Evolutionary conservation across 495 filamentous ascomycete genomes (phyloP).

Genomic region (Neurospora pannonica): DNA sequence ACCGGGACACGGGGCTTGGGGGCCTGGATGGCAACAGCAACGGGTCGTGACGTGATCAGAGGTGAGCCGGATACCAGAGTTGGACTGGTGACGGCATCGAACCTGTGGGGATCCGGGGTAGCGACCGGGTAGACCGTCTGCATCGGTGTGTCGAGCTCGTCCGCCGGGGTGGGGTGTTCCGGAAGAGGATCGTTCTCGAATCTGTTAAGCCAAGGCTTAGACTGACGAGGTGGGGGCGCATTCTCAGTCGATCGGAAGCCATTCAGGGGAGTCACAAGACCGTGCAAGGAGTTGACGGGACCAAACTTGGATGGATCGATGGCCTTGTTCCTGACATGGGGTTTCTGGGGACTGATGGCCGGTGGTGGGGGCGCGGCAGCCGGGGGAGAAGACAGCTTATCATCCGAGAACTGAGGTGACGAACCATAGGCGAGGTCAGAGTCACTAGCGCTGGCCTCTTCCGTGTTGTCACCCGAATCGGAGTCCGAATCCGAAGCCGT

Average conservation of each 20-base stretch:
- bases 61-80: constrained; percentile 35
- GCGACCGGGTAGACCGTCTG: constrained; percentile 41
- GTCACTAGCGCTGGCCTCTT: constrained; percentile 18
- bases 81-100: constrained; percentile 41
- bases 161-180: constrained; percentile 17
- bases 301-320: constrained; percentile 46
- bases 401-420: constrained; percentile 21
- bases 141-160: constrained; percentile 28
- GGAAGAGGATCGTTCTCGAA: constrained; percentile 14
- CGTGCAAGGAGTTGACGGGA: constrained; percentile 42
- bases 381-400: constrained; percentile 10
- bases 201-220: background rate
- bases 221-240: background rate
- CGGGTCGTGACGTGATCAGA: constrained; percentile 18
- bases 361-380: background rate
- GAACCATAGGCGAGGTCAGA: constrained; percentile 39
- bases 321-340: constrained; percentile 33
- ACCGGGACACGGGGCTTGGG: constrained; percentile 35
- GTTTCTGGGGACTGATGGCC: background rate
- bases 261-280: constrained; percentile 40
- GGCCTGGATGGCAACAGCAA: constrained; percentile 35
- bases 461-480: constrained; percentile 23
- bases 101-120: constrained; percentile 51
- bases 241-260: constrained; percentile 32
- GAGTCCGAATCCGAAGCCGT: constrained; percentile 33